These are phyloP conservation scores for Entophlyctis luteolus DNA, from an alignment of 192 early-diverging fungal species.

Conservation along the genomic window DNA sequence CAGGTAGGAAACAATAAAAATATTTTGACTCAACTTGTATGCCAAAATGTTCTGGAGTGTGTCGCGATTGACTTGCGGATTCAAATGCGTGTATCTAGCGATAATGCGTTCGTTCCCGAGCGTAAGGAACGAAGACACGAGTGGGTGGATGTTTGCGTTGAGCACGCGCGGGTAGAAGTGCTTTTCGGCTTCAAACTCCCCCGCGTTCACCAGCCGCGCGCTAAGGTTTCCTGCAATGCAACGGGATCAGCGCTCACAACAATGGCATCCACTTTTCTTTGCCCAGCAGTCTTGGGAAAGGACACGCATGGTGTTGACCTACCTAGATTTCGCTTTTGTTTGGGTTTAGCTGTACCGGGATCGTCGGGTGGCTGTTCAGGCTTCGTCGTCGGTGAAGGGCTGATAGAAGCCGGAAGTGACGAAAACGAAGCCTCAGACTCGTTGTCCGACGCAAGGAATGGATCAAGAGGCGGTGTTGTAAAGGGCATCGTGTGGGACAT, in stretches of 20 bases:
- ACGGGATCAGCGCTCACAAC: not conserved
- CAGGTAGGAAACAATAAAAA: not conserved
- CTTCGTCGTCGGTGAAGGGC: not conserved
- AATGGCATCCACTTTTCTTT: not conserved
- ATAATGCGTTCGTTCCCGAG: conserved; percentile 87
- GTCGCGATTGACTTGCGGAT: conserved; percentile 71
- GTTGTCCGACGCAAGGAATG: conserved; percentile 7
- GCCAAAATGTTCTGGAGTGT: conserved; percentile 58
- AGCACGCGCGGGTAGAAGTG: conserved; percentile 88
- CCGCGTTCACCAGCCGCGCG: conserved; percentile 34
- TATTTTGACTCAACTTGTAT: conserved; percentile 23
- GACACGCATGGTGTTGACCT: not conserved
- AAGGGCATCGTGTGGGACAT: not conserved
- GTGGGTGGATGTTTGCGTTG: conserved; percentile 83
- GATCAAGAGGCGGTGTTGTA: conserved; percentile 4
- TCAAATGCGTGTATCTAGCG: conserved; percentile 78
- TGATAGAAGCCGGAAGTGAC: not conserved
- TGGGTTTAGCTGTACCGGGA: not conserved
- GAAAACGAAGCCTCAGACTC: conserved; percentile 19
- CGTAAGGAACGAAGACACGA: conserved; percentile 77
- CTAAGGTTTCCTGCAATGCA: conserved; percentile 4
- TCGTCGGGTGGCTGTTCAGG: not conserved
- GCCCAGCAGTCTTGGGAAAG: not conserved
- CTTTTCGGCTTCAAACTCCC: conserved; percentile 75
- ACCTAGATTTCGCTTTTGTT: conserved; percentile 15